Conservation (phyloP, 441 rosid species). For the Aleurites moluccanus region DNA sequence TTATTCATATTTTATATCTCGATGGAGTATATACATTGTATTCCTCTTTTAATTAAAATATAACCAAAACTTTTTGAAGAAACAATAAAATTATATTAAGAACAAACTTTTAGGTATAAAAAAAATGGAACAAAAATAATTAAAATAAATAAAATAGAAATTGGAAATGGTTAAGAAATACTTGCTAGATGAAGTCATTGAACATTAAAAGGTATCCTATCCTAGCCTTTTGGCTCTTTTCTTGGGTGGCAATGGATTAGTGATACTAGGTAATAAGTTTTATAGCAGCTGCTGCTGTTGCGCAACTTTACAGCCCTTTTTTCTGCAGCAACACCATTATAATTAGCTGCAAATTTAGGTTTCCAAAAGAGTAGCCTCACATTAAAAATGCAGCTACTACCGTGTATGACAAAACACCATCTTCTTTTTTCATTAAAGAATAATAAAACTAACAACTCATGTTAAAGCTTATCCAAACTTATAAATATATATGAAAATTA, state of each 20-base stretch:
- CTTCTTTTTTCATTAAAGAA: not conserved
- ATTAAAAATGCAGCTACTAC: slow-evolving; percentile 8
- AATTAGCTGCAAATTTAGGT: slow-evolving; percentile 1
- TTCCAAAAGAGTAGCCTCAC: not conserved
- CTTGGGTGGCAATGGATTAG: not conserved
- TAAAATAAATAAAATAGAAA: not conserved
- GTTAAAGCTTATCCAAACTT: slow-evolving; percentile 1
- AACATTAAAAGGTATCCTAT: not conserved
- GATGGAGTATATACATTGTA: too few relatives aligned
- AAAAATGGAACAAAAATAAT: too few relatives aligned
- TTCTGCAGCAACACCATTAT: not conserved
- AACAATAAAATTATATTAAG: too few relatives aligned
- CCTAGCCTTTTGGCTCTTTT: not conserved
- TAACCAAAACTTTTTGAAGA: too few relatives aligned
- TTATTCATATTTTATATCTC: too few relatives aligned
- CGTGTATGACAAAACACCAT: not conserved
- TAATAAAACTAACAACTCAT: not conserved
- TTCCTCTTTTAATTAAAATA: too few relatives aligned
- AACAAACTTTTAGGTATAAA: too few relatives aligned
- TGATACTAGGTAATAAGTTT: not conserved
- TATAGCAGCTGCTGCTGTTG: not conserved
- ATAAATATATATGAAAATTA: not conserved
- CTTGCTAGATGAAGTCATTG: not conserved
- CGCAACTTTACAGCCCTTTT: not conserved
- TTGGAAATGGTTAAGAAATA: not conserved